Evolutionary conservation across 1,284 basidiomycete genomes (phyloP), one percentile per base, ranked within the genome.

Genomic region (Xerocomus amazonicus): DNA sequence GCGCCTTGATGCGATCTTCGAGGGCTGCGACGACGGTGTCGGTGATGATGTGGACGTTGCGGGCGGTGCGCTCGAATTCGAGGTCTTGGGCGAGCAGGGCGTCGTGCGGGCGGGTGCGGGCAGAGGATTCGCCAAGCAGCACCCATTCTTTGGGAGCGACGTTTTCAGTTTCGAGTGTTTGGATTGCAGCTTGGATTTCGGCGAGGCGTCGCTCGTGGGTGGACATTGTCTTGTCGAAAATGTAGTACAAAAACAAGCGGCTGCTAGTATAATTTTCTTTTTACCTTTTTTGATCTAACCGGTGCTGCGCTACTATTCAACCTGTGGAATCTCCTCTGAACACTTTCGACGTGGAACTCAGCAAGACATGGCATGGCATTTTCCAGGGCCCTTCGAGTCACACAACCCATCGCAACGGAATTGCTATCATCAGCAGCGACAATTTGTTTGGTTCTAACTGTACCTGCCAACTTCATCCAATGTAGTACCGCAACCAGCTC

Each of bases 21-120:
- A 99, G 76, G 19, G 77, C 78, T 48, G 83, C 79, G 7, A 96
- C 91, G 39, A 75, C 77, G 65, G 96, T 92, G 63, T 97, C 92
- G 0, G 97, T 98, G 51, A 97, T 82, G 43, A 92, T 79, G 9
- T 96, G 97, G 0, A 88, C 87, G 14, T 85, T 77, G 70, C 96
- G 97, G 72, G 84, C 83, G 12, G 88, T 81, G 26, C 85, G 88
- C 58, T 99, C 97, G 57, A 96, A 99, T 52, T 98, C 95, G 37
- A 99, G 79, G 66, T 97, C 92, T 67, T 98, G 90, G 67, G 93
- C 92, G 12, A 99, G 77, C 14, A 98, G 75, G 23, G 91, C 91
- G 70, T 99, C 95, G 63, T 92, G 83, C 1, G 97, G 96, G 46
- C 97, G 82, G 37, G 85, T 73, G 34, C 85, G 80, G 6, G 90